A percentile compares a stretch with the other conserved stretches of the same genome.
Evolutionary conservation across 176 grass and related monocot species (phyloP).

Genomic region (Triticum timopheevii): DNA sequence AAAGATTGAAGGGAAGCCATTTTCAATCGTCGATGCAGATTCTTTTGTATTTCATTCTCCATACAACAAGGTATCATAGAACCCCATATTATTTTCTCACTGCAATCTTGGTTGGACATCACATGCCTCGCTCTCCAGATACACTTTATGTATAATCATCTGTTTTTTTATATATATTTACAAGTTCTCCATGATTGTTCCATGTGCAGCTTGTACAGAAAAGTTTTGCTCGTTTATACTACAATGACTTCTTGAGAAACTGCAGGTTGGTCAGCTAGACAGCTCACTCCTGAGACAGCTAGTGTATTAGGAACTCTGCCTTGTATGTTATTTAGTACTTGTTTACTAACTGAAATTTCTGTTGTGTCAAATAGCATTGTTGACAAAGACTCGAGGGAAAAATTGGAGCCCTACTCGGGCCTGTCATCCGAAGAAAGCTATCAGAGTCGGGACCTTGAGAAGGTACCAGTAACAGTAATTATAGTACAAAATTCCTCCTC

Average conservation of each 20-base stretch:
- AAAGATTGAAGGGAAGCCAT: constrained; percentile 76
- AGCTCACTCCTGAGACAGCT: constrained; percentile 22
- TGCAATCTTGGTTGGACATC: background rate
- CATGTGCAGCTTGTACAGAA: constrained; percentile 77
- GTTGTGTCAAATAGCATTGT: constrained; percentile 35
- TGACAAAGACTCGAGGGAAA: constrained; percentile 62
- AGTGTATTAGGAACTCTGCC: background rate
- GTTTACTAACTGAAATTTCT: constrained; percentile 9
- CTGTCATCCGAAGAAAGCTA: constrained; percentile 86
- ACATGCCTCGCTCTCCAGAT: background rate
- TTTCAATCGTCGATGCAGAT: constrained; percentile 78
- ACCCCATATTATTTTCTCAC: background rate
- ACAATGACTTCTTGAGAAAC: constrained; percentile 68
- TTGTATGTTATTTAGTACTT: background rate
- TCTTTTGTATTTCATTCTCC: constrained; percentile 99
- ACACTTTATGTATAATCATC: background rate
- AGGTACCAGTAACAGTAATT: constrained; percentile 35
- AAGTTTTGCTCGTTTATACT: constrained; percentile 78
- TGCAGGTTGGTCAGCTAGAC: constrained; percentile 58
- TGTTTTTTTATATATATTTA: background rate
- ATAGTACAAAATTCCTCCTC: background rate
- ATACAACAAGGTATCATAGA: constrained; percentile 78
- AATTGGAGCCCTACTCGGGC: constrained; percentile 56
- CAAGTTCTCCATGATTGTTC: background rate
- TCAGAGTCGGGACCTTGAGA: constrained; percentile 84